phyloP scores from a whole-genome alignment of 306 rosid species.

The Lathyrus sativus region DNA sequence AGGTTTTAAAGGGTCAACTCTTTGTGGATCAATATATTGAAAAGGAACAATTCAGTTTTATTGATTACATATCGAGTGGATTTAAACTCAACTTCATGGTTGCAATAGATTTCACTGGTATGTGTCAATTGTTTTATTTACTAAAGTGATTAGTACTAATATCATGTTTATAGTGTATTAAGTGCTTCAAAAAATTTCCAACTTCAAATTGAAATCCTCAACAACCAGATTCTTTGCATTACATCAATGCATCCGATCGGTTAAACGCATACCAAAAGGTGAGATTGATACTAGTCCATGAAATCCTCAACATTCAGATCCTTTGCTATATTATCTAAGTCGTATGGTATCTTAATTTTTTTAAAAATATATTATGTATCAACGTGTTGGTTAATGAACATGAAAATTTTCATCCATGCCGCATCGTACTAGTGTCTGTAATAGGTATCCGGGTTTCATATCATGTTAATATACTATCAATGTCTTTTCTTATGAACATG shows the following conservation, averaged over 20 bases:
- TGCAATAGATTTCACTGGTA: slow-evolving; percentile 90
- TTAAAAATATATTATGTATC: not conserved
- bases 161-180: slow-evolving; percentile 21
- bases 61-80: slow-evolving; percentile 86
- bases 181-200: slow-evolving; percentile 43
- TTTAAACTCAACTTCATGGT: slow-evolving; percentile 94
- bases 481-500: slow-evolving; percentile 23
- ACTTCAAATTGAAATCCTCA: slow-evolving; percentile 87
- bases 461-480: not conserved
- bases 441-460: no score
- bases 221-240: slow-evolving; percentile 61
- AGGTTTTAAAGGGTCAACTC: slow-evolving; percentile 77
- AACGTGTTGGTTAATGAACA: no score
- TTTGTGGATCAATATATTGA: slow-evolving; percentile 72
- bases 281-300: slow-evolving; percentile 15
- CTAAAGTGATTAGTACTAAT: slow-evolving; percentile 1
- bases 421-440: no score
- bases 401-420: no score
- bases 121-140: not conserved
- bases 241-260: slow-evolving; percentile 59
- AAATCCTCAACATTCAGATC: no score
- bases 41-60: slow-evolving; percentile 71
- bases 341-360: no score
- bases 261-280: slow-evolving; percentile 83
- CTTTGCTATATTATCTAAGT: not conserved